These are phyloP conservation scores for Phytophthora macrochlamydospora DNA, from an alignment of 352 stramenopile species.

Conservation along the genomic window DNA sequence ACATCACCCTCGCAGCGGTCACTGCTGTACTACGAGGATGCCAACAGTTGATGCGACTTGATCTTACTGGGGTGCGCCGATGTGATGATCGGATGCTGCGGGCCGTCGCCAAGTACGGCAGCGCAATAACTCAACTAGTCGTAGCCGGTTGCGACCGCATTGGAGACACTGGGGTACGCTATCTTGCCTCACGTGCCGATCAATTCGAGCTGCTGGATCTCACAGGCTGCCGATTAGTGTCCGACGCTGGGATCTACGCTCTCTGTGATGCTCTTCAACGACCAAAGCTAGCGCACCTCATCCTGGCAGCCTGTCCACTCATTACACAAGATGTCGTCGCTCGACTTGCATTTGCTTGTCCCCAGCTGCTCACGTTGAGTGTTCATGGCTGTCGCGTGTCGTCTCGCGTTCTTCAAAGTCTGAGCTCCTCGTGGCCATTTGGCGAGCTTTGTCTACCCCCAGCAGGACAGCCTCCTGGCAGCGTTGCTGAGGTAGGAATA, in stretches of 20 bases:
- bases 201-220: conserved; percentile 72
- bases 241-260: conserved; percentile 55
- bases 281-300: conserved; percentile 57
- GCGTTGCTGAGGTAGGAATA: conserved; percentile 51
- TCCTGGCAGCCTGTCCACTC: conserved; percentile 58
- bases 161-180: conserved; percentile 57
- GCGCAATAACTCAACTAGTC: conserved; percentile 47
- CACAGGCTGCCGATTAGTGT: conserved; percentile 53
- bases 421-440: conserved; percentile 75
- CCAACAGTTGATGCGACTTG: conserved; percentile 44
- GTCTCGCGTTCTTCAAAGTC: conserved; percentile 55
- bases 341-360: conserved; percentile 63
- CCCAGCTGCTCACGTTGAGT: conserved; percentile 70
- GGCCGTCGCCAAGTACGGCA: conserved; percentile 42
- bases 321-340: conserved; percentile 73
- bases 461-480: conserved; percentile 17
- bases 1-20: conserved; percentile 77
- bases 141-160: conserved; percentile 70
- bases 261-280: conserved; percentile 64
- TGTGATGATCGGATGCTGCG: conserved; percentile 73
- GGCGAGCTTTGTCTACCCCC: conserved; percentile 47
- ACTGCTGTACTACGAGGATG: conserved; percentile 65
- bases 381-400: conserved; percentile 71
- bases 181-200: conserved; percentile 51
- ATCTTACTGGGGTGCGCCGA: conserved; percentile 55